phyloP scores from a whole-genome alignment of 208 protist genomes.

The Trypanosoma lewisi region DNA sequence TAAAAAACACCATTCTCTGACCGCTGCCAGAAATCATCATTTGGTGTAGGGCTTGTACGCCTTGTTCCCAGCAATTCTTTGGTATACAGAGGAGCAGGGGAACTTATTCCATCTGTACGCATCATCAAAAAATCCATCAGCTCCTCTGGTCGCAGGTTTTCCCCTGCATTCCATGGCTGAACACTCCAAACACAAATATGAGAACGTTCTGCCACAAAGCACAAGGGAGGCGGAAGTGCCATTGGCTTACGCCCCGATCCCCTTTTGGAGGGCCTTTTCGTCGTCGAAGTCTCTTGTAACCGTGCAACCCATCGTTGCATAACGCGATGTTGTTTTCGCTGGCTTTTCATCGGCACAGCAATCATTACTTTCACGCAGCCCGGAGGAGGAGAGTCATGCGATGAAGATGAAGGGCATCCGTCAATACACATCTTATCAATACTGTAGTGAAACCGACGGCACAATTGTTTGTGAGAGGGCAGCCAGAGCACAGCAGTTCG shows the following conservation, averaged over 20 bases:
- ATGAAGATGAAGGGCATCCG: slow-evolving; percentile 1
- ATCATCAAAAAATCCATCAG: slow-evolving; percentile 24
- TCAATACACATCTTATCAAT: slow-evolving; percentile 8
- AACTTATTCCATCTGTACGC: slow-evolving; percentile 5
- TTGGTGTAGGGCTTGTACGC: not conserved
- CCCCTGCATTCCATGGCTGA: not conserved
- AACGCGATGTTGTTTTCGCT: slow-evolving; percentile 56
- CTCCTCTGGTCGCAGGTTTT: not conserved
- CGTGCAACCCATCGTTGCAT: slow-evolving; percentile 59
- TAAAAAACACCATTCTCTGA: slow-evolving; percentile 30
- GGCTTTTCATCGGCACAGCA: slow-evolving; percentile 20
- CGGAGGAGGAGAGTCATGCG: slow-evolving; percentile 7
- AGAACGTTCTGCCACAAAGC: slow-evolving; percentile 20
- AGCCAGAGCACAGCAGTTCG: slow-evolving; percentile 36
- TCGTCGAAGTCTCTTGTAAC: not conserved
- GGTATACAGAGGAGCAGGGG: not conserved
- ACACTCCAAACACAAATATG: slow-evolving; percentile 24
- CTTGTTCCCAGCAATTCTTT: not conserved
- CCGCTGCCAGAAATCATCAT: not conserved
- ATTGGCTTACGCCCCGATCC: slow-evolving; percentile 7
- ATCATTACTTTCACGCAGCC: slow-evolving; percentile 15
- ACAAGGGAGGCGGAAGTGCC: slow-evolving; percentile 21
- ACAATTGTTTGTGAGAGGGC: slow-evolving; percentile 47
- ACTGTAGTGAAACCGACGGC: slow-evolving; percentile 42
- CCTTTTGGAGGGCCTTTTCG: not conserved